phyloP scores from a whole-genome alignment of 768 basidiomycete species.

The Cystofilobasidium capitatum region DNA sequence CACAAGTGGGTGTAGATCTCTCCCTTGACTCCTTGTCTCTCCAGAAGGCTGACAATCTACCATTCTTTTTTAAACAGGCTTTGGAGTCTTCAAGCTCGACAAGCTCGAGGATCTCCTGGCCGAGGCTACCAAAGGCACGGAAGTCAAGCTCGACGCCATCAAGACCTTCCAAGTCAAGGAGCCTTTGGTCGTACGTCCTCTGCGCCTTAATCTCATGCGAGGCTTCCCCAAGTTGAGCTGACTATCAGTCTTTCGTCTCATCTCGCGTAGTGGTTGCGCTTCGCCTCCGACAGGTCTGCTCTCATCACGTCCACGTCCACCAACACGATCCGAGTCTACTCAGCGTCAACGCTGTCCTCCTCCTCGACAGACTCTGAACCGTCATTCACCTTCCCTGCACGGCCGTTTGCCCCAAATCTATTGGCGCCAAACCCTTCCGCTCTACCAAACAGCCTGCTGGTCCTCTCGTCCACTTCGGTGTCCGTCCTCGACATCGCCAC shows the following conservation, averaged over 20 bases:
- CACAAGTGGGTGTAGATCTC: conserved; percentile 8
- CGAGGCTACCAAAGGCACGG: conserved; percentile 1
- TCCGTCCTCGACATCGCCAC: conserved; percentile 29
- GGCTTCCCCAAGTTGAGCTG: neutral
- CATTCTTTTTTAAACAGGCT: conserved; percentile 20
- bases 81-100: conserved; percentile 31
- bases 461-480: conserved; percentile 15
- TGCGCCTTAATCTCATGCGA: neutral
- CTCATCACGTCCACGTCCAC: conserved; percentile 24
- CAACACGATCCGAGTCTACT: conserved; percentile 11
- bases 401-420: conserved; percentile 17
- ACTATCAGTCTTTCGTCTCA: conserved; percentile 4
- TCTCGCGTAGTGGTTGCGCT: conserved; percentile 30
- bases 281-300: conserved; percentile 29
- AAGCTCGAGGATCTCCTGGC: conserved; percentile 13
- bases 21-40: neutral
- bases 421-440: conserved; percentile 22
- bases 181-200: conserved; percentile 18
- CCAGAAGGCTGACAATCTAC: neutral
- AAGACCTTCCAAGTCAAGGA: conserved; percentile 13
- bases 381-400: conserved; percentile 2
- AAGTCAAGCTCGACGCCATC: neutral
- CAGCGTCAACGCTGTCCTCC: conserved; percentile 27
- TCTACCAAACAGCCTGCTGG: conserved; percentile 12
- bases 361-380: conserved; percentile 12